These are phyloP conservation scores for Linnemannia zychae DNA, from an alignment of 192 early-diverging fungal genomes.

Conservation along the genomic window DNA sequence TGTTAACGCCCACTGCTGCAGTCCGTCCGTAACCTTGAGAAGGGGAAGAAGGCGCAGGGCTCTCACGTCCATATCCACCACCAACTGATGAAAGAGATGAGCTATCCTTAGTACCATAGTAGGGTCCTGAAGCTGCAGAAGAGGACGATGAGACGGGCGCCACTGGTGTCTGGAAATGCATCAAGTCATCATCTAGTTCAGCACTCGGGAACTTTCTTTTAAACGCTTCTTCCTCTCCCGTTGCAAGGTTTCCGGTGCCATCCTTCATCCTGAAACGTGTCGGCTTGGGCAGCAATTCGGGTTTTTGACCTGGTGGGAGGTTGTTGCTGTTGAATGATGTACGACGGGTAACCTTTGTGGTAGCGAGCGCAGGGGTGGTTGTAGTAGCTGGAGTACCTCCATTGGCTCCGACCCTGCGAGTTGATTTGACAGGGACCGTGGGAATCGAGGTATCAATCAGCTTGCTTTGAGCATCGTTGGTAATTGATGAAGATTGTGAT, in stretches of 20 bases:
- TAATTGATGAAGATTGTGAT: background rate
- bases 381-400: background rate
- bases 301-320: slow-evolving; percentile 40
- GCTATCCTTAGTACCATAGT: background rate
- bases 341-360: slow-evolving; percentile 22
- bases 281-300: slow-evolving; percentile 51
- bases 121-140: background rate
- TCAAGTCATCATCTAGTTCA: slow-evolving; percentile 40
- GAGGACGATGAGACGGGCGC: background rate
- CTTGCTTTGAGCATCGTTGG: background rate
- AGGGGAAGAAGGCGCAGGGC: background rate
- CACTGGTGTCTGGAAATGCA: background rate
- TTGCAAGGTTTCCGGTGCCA: slow-evolving; percentile 22
- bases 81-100: background rate
- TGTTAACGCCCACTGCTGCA: background rate
- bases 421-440: slow-evolving; percentile 29
- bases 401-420: slow-evolving; percentile 14
- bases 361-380: background rate
- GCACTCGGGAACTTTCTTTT: slow-evolving; percentile 46
- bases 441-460: background rate
- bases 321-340: slow-evolving; percentile 16
- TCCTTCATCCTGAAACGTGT: slow-evolving; percentile 57
- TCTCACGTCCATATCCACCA: slow-evolving; percentile 8
- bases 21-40: background rate
- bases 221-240: slow-evolving; percentile 47